Evolutionary conservation across 2,329 filamentous ascomycete genomes (phyloP), one percentile per base, ranked within the genome.

Genomic region (Triangularia verruculosa): DNA sequence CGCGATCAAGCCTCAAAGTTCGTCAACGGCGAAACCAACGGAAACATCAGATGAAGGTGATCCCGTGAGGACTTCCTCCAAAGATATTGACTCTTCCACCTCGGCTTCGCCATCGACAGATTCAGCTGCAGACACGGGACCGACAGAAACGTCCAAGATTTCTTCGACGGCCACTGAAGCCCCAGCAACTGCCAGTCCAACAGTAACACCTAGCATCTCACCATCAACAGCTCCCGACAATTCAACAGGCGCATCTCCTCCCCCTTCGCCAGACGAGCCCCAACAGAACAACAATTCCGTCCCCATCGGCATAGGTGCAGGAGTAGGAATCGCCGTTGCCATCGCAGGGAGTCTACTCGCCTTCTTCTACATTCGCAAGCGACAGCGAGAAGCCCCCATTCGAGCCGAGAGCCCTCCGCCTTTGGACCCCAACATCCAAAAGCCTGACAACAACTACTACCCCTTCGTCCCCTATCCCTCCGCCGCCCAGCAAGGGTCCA

Each of bases 321-420:
- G 59, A 9, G 52, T 69, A 6, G 67, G 64, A 27, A 17, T 51
- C 1, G 30, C 59, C 4, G 61, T 69, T 17, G 3, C 65, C 25
- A 17, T 69, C 12, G 61, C 63, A 2, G 47, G 47, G 9, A 55
- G 59, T 11, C 25, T 61, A n/a, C 13, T 69, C 11, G 30, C 55
- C 25, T 65, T 66, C 63, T 61, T 69, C 24, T 70, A 67, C 32
- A 39, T 66, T 12, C 66, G 66, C 2, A 68, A 64, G 60, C 59
- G 64, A 12, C 62, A 61, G 12, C 59, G 62, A 8, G 43, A 63
- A 39, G 52, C 57, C 4, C 63, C 64, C 1, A 62, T 59, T 11
- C 47, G 67, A 13, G 67, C 69, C 20, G 67, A 67, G 57, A 64
- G 61, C 1, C 67, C 69, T 4, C 67, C 69, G 6, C 63, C 64